phyloP scores from a whole-genome alignment of 495 filamentous ascomycete genomes.

The Poronia punctata region DNA sequence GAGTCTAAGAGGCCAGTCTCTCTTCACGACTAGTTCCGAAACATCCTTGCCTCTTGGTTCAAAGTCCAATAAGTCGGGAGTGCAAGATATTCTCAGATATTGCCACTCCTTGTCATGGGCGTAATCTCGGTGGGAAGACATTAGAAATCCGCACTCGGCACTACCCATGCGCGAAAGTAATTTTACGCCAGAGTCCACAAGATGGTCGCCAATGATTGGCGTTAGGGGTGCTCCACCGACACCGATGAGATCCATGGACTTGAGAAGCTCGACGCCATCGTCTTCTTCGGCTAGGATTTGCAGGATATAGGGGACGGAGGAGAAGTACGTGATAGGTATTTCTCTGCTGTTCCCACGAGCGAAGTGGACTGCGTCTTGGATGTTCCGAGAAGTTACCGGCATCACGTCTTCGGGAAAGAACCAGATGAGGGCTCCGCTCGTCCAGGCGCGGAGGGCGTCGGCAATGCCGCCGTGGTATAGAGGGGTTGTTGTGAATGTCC shows the following conservation, averaged over 20 bases:
- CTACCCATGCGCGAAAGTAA: constrained; percentile 52
- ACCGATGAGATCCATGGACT: constrained; percentile 47
- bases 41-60: constrained; percentile 46
- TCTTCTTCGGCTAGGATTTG: constrained; percentile 37
- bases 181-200: constrained; percentile 41
- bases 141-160: constrained; percentile 51
- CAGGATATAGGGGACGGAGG: constrained; percentile 51
- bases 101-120: constrained; percentile 56
- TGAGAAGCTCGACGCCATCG: constrained; percentile 25
- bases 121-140: constrained; percentile 46
- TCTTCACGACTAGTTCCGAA: constrained; percentile 52
- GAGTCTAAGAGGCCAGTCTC: constrained; percentile 57
- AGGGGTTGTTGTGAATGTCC: constrained; percentile 56
- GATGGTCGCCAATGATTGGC: constrained; percentile 32
- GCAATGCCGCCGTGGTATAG: constrained; percentile 56
- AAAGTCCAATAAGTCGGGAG: constrained; percentile 36
- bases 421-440: constrained; percentile 44
- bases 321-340: constrained; percentile 40
- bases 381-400: constrained; percentile 43
- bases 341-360: constrained; percentile 8
- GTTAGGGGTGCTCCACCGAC: constrained; percentile 53
- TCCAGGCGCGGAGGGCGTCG: constrained; percentile 50
- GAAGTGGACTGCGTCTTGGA: constrained; percentile 30
- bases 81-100: constrained; percentile 42
- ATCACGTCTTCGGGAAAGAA: constrained; percentile 43